Evolutionary conservation across 306 rosid genomes (phyloP), one percentile per base, ranked within the genome.

Genomic region (peach (Prunus persica)): DNA sequence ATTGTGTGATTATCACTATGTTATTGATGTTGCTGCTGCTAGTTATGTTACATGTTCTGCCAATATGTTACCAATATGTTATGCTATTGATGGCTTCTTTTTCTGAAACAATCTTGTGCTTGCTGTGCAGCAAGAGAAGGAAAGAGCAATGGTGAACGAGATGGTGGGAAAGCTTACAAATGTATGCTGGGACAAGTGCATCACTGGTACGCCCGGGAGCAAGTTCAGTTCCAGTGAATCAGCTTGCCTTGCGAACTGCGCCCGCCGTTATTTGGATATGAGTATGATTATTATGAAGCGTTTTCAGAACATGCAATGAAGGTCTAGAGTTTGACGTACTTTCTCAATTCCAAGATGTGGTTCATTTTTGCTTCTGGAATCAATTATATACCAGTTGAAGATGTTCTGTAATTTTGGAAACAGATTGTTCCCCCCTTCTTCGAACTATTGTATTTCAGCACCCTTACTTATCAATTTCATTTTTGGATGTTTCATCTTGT

Each of bases 131-230:
- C 89, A 91, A 87, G 98, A 93, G 74, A 90, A 89, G 62, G 83
- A 91, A 84, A 88, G 90, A 77, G 93, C 92, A 2, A 76, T 87
- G 96, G 71, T 89, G 55, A 86, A 86, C 66, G 96, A 93, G 83
- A 91, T 89, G 93, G 98, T 91, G 84, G 89, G 88, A 12, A 93
- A 93, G 87, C 82, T 91, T 76, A 93, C 97, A 2, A 89, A 87
- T 80, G 87, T 81, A 7, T 93, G 98, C 74, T 93, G 97, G 98
- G 93, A 89, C 85, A 93, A 93, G 83, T 93, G 98, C 87, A 82
- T 93, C 84, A 88, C 93, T 1, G 79, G 93, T 57, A 60, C 91
- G 0, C 98, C 96, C 1, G 98, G 97, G 76, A 91, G 84, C 88
- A 93, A 91, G 81, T 91, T 93, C 86, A 93, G 98, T 78, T 88